Conservation (phyloP, 2,329 filamentous ascomycete genomes). For the Talaromyces albobiverticillius region DNA sequence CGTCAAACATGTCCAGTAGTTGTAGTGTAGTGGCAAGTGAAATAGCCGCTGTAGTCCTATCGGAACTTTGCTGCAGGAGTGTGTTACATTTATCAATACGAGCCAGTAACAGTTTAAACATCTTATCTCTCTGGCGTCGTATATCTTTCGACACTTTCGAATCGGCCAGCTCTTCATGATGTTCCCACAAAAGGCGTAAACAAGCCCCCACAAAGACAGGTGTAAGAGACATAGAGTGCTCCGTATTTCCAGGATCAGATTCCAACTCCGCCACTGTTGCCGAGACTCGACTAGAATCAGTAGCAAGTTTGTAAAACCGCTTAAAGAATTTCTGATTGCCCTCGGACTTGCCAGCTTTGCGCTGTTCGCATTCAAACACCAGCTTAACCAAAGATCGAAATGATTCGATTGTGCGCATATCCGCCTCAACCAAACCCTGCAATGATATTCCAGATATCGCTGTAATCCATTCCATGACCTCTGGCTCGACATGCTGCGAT, state of each 20-base stretch:
- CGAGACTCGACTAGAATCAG: slow-evolving; percentile 28
- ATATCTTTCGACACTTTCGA: slow-evolving; percentile 30
- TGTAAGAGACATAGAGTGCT: slow-evolving; percentile 26
- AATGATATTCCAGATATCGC: slow-evolving; percentile 33
- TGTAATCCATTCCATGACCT: slow-evolving; percentile 35
- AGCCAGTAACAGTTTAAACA: slow-evolving; percentile 32
- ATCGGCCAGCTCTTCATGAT: slow-evolving; percentile 28
- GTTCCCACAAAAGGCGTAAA: slow-evolving; percentile 32
- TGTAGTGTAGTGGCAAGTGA: slow-evolving; percentile 36
- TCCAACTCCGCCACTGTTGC: slow-evolving; percentile 28
- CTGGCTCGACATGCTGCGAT: slow-evolving; percentile 23
- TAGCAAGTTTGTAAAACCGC: slow-evolving; percentile 34
- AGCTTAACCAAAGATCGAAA: slow-evolving; percentile 36
- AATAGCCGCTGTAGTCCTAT: slow-evolving; percentile 25
- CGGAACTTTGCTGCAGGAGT: slow-evolving; percentile 32
- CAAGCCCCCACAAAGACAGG: slow-evolving; percentile 35
- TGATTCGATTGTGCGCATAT: slow-evolving; percentile 34
- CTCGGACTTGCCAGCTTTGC: slow-evolving; percentile 4
- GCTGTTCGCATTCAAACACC: slow-evolving; percentile 22
- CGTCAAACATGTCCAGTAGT: slow-evolving; percentile 39
- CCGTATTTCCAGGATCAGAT: slow-evolving; percentile 26
- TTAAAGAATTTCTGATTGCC: slow-evolving; percentile 9
- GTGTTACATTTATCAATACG: slow-evolving; percentile 35
- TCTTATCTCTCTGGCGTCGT: slow-evolving; percentile 28
- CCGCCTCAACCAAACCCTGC: slow-evolving; percentile 27